Conservation (phyloP, 1,284 basidiomycete species). For the Tylopilus sp. region DNA sequence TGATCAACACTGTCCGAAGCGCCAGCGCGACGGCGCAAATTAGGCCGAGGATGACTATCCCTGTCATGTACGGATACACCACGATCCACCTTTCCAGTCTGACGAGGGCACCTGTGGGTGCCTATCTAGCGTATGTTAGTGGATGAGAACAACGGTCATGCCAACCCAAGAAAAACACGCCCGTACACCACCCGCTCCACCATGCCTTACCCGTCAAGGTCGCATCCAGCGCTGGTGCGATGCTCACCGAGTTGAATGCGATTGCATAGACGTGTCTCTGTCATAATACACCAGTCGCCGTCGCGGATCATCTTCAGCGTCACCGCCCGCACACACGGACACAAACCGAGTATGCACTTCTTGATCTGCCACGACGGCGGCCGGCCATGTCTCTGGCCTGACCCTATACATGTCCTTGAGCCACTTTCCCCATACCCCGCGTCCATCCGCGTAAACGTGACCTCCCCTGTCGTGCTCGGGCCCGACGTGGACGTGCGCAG, state of each 20-base stretch:
- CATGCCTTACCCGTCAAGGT: constrained; percentile 67
- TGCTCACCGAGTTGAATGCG: constrained; percentile 62
- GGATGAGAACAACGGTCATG: too few relatives aligned
- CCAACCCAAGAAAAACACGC: constrained; percentile 37
- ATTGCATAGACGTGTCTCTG: constrained; percentile 66
- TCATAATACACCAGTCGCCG: constrained; percentile 76
- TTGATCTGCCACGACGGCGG: constrained; percentile 84
- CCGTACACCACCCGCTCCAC: constrained; percentile 78
- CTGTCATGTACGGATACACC: constrained; percentile 36
- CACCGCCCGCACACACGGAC: too few relatives aligned
- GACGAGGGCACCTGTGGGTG: constrained; percentile 26
- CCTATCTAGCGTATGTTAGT: constrained; percentile 21
- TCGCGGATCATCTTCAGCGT: not conserved
- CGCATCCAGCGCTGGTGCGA: constrained; percentile 81
- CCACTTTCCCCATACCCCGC: constrained; percentile 85
- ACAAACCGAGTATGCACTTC: constrained; percentile 57
- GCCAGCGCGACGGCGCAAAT: constrained; percentile 17
- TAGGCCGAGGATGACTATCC: constrained; percentile 19
- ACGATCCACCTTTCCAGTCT: constrained; percentile 18
- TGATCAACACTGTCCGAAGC: constrained; percentile 23
- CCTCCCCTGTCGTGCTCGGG: constrained; percentile 47
- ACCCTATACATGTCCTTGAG: constrained; percentile 90
- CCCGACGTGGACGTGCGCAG: constrained; percentile 42
- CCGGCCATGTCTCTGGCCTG: constrained; percentile 56
- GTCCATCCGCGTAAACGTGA: constrained; percentile 92